These are phyloP conservation scores for Bruguiera hainesii DNA, from an alignment of 441 rosid genomes.

Conservation along the genomic window DNA sequence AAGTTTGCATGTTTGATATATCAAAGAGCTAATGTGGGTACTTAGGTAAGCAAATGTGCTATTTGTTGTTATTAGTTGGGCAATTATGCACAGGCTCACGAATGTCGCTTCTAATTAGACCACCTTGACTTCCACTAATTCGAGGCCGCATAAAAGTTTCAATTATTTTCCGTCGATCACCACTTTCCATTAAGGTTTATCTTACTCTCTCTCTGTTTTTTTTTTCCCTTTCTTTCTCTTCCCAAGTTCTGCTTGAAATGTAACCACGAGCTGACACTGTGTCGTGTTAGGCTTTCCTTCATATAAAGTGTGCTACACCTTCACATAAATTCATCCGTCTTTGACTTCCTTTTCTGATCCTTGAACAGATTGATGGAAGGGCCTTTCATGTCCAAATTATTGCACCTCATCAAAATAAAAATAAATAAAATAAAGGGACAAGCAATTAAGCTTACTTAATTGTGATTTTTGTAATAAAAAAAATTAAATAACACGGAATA, in stretches of 20 bases:
- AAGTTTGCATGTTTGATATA: too few relatives aligned
- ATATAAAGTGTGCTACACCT: background rate
- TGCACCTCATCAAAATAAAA: too few relatives aligned
- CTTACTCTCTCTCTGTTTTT: too few relatives aligned
- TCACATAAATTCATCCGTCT: background rate
- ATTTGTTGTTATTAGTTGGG: slow-evolving; percentile 29
- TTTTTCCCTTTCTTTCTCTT: too few relatives aligned
- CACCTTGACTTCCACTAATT: slow-evolving; percentile 53
- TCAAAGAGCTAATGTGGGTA: too few relatives aligned
- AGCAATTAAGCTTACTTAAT: too few relatives aligned
- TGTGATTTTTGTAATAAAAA: too few relatives aligned
- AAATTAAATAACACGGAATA: too few relatives aligned
- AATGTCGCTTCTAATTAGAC: slow-evolving; percentile 47
- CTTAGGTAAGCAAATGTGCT: too few relatives aligned
- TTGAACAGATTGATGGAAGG: background rate
- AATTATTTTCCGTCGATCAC: slow-evolving; percentile 17
- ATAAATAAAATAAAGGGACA: too few relatives aligned
- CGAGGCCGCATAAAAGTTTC: slow-evolving; percentile 22
- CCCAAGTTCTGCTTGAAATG: background rate
- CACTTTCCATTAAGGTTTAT: slow-evolving; percentile 17
- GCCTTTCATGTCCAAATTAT: too few relatives aligned
- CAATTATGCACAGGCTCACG: slow-evolving; percentile 28
- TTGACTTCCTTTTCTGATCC: background rate
- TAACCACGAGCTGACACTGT: too few relatives aligned
- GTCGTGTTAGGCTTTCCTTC: background rate